A percentile compares a stretch with the other conserved stretches of the same genome.
Conservation (phyloP, 2,329 filamentous ascomycete genomes). For the Fusarium odoratissimum region DNA sequence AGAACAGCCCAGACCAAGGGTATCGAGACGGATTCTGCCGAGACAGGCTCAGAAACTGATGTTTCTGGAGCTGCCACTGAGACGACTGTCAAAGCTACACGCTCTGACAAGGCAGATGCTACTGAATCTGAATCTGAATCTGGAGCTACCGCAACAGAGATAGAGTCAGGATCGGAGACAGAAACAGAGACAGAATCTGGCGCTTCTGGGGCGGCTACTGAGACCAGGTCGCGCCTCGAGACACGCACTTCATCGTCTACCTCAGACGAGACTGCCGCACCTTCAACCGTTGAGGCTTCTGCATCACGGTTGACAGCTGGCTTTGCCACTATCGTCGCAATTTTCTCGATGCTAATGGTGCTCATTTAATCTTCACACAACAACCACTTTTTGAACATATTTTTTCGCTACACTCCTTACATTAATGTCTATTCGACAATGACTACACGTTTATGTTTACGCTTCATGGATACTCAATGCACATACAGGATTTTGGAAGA, state of each 20-base stretch:
- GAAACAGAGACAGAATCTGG: neutral
- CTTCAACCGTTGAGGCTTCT: conserved; percentile 33
- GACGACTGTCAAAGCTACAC: conserved; percentile 11
- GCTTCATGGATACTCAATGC: conserved; percentile 36
- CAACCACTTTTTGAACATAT: conserved; percentile 5
- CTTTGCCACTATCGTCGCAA: conserved; percentile 32
- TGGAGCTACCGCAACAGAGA: conserved; percentile 1
- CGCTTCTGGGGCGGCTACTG: neutral
- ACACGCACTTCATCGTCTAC: conserved; percentile 36
- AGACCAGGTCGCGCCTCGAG: conserved; percentile 28
- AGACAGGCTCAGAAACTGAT: conserved; percentile 6
- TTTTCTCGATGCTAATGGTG: conserved; percentile 37
- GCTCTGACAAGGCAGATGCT: neutral
- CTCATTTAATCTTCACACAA: conserved; percentile 35
- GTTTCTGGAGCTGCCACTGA: conserved; percentile 7
- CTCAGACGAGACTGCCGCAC: conserved; percentile 18
- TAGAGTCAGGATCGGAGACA: neutral
- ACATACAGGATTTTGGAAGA: conserved; percentile 4
- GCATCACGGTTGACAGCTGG: conserved; percentile 34
- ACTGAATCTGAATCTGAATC: conserved; percentile 6
- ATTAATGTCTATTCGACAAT: conserved; percentile 36
- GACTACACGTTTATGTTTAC: conserved; percentile 31
- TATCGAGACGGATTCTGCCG: neutral
- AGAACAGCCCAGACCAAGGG: conserved; percentile 14
- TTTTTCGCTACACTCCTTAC: conserved; percentile 43